phyloP scores from a whole-genome alignment of 805 yeast genomes.

The Maudiozyma saulgeensis region DNA sequence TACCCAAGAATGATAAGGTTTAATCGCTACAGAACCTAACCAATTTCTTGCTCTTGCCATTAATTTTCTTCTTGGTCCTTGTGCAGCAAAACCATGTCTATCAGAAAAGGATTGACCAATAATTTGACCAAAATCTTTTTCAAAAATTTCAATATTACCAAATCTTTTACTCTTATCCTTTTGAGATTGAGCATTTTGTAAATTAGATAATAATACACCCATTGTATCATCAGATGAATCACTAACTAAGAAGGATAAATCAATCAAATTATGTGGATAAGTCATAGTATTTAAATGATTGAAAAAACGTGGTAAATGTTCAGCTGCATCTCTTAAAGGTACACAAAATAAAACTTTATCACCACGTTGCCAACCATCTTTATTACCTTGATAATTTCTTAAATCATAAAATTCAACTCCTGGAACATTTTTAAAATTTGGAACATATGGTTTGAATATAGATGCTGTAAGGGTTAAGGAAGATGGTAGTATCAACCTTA shows the following conservation, averaged over 20 bases:
- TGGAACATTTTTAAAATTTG: constrained; percentile 28
- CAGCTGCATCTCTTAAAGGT: constrained; percentile 86
- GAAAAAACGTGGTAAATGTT: constrained; percentile 84
- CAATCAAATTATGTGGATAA: constrained; percentile 81
- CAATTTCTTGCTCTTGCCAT: constrained; percentile 97
- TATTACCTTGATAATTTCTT: constrained; percentile 51
- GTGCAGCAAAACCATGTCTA: constrained; percentile 92
- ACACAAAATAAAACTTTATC: constrained; percentile 80
- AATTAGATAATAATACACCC: constrained; percentile 48
- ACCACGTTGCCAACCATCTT: constrained; percentile 67
- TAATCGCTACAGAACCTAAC: constrained; percentile 76
- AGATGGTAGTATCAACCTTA: constrained; percentile 7
- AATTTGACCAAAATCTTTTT: constrained; percentile 87
- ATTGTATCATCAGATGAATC: constrained; percentile 87
- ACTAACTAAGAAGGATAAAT: constrained; percentile 74
- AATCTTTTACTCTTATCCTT: constrained; percentile 53
- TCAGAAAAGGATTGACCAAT: constrained; percentile 91
- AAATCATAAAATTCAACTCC: constrained; percentile 66
- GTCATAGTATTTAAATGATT: constrained; percentile 69
- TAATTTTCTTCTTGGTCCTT: constrained; percentile 86
- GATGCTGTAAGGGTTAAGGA: constrained; percentile 5
- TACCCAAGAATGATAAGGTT: constrained; percentile 91
- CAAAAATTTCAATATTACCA: constrained; percentile 79
- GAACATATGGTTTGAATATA: constrained; percentile 25
- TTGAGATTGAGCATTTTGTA: constrained; percentile 56